Conservation (phyloP, 129 eudicot genomes). For the Arctium minus region DNA sequence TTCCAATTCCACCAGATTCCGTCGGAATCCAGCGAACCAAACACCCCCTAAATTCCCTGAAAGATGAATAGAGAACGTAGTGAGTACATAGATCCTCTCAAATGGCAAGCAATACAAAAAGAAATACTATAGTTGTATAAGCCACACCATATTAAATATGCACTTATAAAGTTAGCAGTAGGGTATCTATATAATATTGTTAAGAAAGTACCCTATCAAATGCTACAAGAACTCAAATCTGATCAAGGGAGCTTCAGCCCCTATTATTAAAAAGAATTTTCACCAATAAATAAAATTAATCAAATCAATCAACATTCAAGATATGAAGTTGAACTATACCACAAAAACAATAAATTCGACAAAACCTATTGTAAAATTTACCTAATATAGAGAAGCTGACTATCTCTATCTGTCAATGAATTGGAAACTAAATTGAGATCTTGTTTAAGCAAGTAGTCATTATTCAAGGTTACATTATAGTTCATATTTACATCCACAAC, state of each 20-base stretch:
- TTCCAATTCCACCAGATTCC: too few species aligned
- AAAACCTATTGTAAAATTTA: too few species aligned
- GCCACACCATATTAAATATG: not conserved
- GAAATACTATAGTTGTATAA: too few species aligned
- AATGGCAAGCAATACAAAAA: not conserved
- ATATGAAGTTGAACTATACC: too few species aligned
- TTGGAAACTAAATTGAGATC: not conserved
- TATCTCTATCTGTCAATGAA: not conserved
- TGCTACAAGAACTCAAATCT: not conserved
- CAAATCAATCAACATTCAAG: not conserved
- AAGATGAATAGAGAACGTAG: not conserved
- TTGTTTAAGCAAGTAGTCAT: not conserved
- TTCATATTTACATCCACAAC: not conserved
- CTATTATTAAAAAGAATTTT: not conserved
- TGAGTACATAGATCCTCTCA: not conserved
- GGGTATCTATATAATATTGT: too few species aligned
- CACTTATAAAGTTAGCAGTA: not conserved
- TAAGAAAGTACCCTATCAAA: not conserved
- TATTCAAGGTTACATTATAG: not conserved
- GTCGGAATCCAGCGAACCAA: too few species aligned
- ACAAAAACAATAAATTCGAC: too few species aligned
- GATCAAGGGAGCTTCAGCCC: not conserved
- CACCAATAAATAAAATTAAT: not conserved
- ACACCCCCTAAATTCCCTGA: slow-evolving; percentile 75
- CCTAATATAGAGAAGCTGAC: not conserved